Evolutionary conservation across 1,284 basidiomycete genomes (phyloP), one percentile per base, ranked within the genome.

Genomic region (Microbotryum silenes-acaulis): DNA sequence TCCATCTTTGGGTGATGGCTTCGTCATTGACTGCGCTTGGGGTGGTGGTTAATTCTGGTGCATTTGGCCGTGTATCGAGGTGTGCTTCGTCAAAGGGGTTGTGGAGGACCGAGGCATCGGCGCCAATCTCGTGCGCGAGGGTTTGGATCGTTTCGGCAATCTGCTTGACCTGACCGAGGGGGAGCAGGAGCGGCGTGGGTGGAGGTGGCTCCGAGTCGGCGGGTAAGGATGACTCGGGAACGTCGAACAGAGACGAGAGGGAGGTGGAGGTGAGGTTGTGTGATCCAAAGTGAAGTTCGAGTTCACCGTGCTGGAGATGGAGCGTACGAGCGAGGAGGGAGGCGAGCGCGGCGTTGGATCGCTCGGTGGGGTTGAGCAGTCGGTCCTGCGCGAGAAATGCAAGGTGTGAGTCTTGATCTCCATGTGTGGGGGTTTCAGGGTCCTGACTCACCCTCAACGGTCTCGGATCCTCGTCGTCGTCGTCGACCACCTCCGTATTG

Each of bases 181-280:
- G 52, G 18, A 65, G 48, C 25, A 56, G 59, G 6, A 49, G 21
- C 23, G 23, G 31, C 31, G 31, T 31, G 8, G 8, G 31, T 1
- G 31, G 31, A 31, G 31, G 31, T 31, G 31, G 1, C 8, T 31
- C 31, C 31, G 31, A 31, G 31, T 31, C 20, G 25, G 31, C 27
- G 16, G 49, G 6, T 5, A 52, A 23, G 3, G 8, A 18, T n/a
- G 59, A 8, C 27, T 51, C 65, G 48, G 65, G 65, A 12, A 37
- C n/a, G 8, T 70, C 70, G 51, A 69, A 58, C 31, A 72, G 49
- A n/a, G 69, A 60, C 4, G 52, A 49, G 33, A 68, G 49, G 16
- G 59, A 60, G 7, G 54, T 51, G 14, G 58, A 57, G 27, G 55
- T 42, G 47, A 66, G 60, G 57, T 66, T 65, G 50, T 63, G 61